Base-by-base conservation (phyloP, 108 stramenopile species). In the Aurantiochytrium sp. region DNA sequence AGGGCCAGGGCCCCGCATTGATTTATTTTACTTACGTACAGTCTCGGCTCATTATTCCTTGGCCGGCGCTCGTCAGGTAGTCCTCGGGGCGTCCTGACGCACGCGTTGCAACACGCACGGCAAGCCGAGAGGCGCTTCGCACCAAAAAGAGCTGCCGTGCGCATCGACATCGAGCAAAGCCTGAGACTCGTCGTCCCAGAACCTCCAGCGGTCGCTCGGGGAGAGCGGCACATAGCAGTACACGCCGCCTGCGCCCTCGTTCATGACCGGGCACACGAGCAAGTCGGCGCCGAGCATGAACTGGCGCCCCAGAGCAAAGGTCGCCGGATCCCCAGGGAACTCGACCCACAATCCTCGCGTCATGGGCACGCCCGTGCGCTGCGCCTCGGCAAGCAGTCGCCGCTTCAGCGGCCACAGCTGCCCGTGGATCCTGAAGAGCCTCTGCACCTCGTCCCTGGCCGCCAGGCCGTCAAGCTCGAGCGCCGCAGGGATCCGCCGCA, bases 121-220 rank as follows among this genome's bases (percentile, higher is more conserved):
- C 45, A 6, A 24, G 73, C 73, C 73, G n/a, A 81, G 45, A n/a
- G 73, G 45, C n/a, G 73, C 73, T 24, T 81, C 73, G 45, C 73
- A 81, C 59, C 59, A 65, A 1, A 65, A 65, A 12, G 27, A 6
- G 73, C 19, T 81, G 17, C 39, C 45, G n/a, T 24, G 39, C 8
- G 6, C 32, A 10, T 19, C 59, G 59, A n/a, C 22, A n/a, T 65
- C 34, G 27, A 34, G 42, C 42, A 27, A 1, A 42, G 45, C 34
- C 22, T 65, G 15, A 27, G 15, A 4, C 0, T 12, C 30, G 42
- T 48, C 45, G 73, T 39, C 45, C 21, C n/a, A 42, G 45, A 81
- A 30, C 30, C 39, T 81, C 39, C 73, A 41, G 24, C 39, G 73
- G 32, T 1, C 45, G 73, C 45, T 24, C 59, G 34, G 10, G n/a